Conservation (phyloP, 805 yeast species). For the Barnettozyma botsteinii region DNA sequence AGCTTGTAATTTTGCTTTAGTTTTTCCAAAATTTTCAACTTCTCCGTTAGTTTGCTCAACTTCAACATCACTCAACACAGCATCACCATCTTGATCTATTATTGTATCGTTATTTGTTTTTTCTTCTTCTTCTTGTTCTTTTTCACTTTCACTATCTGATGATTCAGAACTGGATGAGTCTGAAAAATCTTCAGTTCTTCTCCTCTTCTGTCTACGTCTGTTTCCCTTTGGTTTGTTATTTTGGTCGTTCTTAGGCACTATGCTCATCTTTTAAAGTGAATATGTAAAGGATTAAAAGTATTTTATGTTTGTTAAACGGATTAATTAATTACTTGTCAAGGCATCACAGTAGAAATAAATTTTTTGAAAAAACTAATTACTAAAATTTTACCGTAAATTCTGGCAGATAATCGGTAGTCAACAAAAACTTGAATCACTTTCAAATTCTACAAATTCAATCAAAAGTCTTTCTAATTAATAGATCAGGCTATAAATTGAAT, state of each 20-base stretch:
- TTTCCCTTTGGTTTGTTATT: constrained; percentile 12
- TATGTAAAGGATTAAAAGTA: no score
- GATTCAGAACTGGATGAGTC: constrained; percentile 43
- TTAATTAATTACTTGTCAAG: no score
- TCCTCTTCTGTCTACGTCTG: constrained; percentile 59
- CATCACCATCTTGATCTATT: constrained; percentile 17
- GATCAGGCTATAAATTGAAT: no score
- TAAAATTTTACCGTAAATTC: no score
- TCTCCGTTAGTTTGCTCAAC: constrained; percentile 9
- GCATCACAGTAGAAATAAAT: no score
- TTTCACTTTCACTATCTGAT: constrained; percentile 27
- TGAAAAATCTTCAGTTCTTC: constrained; percentile 76
- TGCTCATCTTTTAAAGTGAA: constrained; percentile 19
- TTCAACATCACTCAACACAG: constrained; percentile 31
- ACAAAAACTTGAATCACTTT: no score
- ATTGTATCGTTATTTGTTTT: constrained; percentile 2
- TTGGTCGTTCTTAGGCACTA: constrained; percentile 21
- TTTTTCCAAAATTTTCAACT: constrained; percentile 11
- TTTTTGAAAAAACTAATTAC: no score
- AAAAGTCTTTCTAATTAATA: no score
- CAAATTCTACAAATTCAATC: no score
- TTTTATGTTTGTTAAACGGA: no score
- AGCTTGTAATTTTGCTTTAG: constrained; percentile 16
- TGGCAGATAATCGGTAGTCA: no score
- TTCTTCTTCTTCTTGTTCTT: constrained; percentile 8